These are phyloP conservation scores for Coniella lustricola DNA, from an alignment of 2,329 filamentous ascomycete species.

Conservation along the genomic window DNA sequence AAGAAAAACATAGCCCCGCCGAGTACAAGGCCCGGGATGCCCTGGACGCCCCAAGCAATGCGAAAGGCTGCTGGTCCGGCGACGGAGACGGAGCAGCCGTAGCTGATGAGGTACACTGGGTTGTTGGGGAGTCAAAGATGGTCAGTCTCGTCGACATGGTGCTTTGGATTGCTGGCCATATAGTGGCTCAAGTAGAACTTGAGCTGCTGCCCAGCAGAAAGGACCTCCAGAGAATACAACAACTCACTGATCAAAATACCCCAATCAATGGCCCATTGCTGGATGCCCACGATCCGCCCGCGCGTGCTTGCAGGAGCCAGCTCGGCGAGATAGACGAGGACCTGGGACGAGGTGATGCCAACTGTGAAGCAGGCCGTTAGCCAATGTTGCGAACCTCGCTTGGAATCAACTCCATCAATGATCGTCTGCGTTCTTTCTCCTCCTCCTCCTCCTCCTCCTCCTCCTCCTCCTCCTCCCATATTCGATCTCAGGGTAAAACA, in stretches of 20 bases:
- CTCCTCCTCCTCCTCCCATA: too few species aligned
- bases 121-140: conserved; percentile 44
- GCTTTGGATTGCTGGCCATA: too few species aligned
- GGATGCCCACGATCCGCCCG: conserved; percentile 55
- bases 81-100: conserved; percentile 29
- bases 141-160: conserved; percentile 60
- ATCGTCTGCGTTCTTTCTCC: too few species aligned
- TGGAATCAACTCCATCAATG: too few species aligned
- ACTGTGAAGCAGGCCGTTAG: conserved; percentile 50
- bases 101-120: conserved; percentile 24
- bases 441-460: too few species aligned
- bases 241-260: conserved; percentile 50
- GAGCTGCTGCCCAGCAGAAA: too few species aligned
- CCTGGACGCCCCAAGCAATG: conserved; percentile 56
- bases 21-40: conserved; percentile 45
- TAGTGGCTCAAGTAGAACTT: too few species aligned
- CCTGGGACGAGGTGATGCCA: conserved; percentile 66
- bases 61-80: conserved; percentile 49
- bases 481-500: too few species aligned
- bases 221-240: too few species aligned
- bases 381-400: too few species aligned
- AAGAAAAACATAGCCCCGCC: conserved; percentile 53
- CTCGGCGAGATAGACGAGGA: conserved; percentile 64
- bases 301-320: conserved; percentile 51
- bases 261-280: conserved; percentile 68